phyloP scores from a whole-genome alignment of 352 stramenopile genomes.

The Phytophthora pistaciae region DNA sequence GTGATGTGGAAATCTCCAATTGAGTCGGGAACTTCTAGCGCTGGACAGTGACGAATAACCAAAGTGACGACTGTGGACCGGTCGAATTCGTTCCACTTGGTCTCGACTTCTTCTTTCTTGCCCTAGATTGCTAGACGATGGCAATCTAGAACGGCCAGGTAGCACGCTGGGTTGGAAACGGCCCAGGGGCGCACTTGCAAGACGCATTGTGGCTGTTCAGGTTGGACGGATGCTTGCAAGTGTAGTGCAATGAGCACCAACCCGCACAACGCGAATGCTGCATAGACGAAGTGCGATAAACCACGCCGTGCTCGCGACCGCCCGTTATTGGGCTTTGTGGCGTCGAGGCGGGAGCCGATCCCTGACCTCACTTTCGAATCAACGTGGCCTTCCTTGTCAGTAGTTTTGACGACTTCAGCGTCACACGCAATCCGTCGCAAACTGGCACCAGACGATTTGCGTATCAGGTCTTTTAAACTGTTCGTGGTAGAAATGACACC shows the following conservation, averaged over 20 bases:
- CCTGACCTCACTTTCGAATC: not conserved
- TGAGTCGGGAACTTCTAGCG: conserved; percentile 26
- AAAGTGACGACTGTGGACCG: conserved; percentile 28
- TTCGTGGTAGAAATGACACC: conserved; percentile 26
- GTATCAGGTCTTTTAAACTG: conserved; percentile 34
- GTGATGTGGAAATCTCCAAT: conserved; percentile 32
- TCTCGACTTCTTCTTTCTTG: not conserved
- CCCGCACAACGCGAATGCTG: conserved; percentile 27
- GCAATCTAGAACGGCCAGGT: conserved; percentile 5
- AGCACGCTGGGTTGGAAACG: not conserved
- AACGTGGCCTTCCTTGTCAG: not conserved
- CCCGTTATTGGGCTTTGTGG: not conserved
- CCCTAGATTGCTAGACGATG: not conserved
- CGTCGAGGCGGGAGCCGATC: not conserved
- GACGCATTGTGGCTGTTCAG: not conserved
- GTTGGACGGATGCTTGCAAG: conserved; percentile 24
- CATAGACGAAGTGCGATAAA: conserved; percentile 9
- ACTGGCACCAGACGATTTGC: not conserved
- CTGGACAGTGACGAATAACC: conserved; percentile 37
- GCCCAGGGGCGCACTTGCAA: not conserved
- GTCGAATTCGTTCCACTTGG: conserved; percentile 4
- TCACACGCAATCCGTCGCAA: conserved; percentile 19
- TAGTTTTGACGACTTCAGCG: not conserved
- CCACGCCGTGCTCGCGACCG: not conserved
- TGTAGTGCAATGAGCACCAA: conserved; percentile 27